These are phyloP conservation scores for Phytopythium helicoides DNA, from an alignment of 352 stramenopile species.

Conservation along the genomic window DNA sequence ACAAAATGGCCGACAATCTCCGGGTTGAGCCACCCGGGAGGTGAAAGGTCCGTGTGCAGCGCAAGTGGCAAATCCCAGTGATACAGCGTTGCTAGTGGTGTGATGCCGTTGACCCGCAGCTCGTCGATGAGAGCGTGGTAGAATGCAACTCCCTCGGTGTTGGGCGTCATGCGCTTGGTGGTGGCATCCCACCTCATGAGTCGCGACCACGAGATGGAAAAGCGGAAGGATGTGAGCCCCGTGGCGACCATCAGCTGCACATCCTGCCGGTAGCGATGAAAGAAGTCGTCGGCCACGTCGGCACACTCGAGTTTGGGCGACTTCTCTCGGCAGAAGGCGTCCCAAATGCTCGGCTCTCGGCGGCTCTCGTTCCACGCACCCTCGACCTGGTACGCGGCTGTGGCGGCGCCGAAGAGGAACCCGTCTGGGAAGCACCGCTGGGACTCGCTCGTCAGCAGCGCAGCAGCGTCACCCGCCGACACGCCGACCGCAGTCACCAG, in stretches of 20 bases:
- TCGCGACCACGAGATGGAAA: conserved; percentile 92
- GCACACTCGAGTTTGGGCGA: conserved; percentile 68
- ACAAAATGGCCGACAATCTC: conserved; percentile 68
- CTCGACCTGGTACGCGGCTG: conserved; percentile 93
- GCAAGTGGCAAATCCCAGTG: conserved; percentile 94
- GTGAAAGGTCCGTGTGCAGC: conserved; percentile 75
- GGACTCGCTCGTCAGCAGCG: not conserved
- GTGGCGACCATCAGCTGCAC: conserved; percentile 91
- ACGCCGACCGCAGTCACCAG: conserved; percentile 4
- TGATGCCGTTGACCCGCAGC: conserved; percentile 71
- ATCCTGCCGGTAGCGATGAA: conserved; percentile 89
- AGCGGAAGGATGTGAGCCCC: conserved; percentile 91
- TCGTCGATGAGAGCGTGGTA: conserved; percentile 92
- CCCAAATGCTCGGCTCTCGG: conserved; percentile 89
- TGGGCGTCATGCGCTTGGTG: conserved; percentile 58
- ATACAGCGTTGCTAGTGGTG: conserved; percentile 94
- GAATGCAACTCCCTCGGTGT: conserved; percentile 88
- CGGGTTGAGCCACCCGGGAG: conserved; percentile 67
- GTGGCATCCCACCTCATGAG: conserved; percentile 81
- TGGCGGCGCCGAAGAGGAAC: conserved; percentile 90
- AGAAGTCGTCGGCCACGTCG: conserved; percentile 93
- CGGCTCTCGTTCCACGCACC: conserved; percentile 82
- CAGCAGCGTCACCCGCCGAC: not conserved
- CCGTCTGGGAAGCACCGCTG: conserved; percentile 51
- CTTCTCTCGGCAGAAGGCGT: conserved; percentile 85